Percentiles rank a stretch among this genome's conserved stretches.
These are phyloP conservation scores for maize (Zea mays) DNA, from an alignment of 176 grass and related monocot genomes.

Conservation along the genomic window DNA sequence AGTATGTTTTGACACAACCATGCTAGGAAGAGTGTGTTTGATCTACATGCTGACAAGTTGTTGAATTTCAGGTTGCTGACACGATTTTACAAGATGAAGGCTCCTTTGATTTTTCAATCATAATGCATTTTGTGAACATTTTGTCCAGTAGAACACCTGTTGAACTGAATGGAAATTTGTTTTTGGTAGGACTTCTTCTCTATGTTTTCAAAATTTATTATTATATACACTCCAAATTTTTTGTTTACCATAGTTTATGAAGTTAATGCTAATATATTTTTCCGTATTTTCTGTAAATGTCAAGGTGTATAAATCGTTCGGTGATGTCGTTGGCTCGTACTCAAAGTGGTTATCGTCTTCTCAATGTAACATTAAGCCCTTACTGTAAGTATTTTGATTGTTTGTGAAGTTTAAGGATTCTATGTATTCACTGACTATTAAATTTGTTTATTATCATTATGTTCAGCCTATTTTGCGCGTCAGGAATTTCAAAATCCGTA, in stretches of 20 bases:
- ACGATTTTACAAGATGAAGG: conserved; percentile 72
- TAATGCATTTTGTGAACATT: conserved; percentile 85
- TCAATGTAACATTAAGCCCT: conserved; percentile 63
- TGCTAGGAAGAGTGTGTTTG: conserved; percentile 12
- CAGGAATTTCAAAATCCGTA: conserved; percentile 74
- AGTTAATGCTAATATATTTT: conserved; percentile 31
- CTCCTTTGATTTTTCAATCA: conserved; percentile 64
- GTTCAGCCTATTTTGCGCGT: conserved; percentile 86
- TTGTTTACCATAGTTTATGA: conserved; percentile 20
- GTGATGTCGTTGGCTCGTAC: conserved; percentile 88
- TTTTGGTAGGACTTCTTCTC: conserved; percentile 59
- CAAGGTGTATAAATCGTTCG: conserved; percentile 91
- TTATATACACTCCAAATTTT: background rate
- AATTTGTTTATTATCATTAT: conserved; percentile 32
- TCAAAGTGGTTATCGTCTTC: conserved; percentile 86
- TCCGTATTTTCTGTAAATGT: conserved; percentile 31
- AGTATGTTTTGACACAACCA: conserved; percentile 24
- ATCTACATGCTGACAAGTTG: conserved; percentile 9
- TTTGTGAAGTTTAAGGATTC: conserved; percentile 26
- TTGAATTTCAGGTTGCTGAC: conserved; percentile 71
- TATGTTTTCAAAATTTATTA: conserved; percentile 3
- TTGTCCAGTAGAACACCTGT: conserved; percentile 63
- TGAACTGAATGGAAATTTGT: conserved; percentile 62
- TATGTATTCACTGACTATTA: conserved; percentile 23
- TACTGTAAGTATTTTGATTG: conserved; percentile 71